These are phyloP conservation scores for Solanum clarkiae DNA, from an alignment of 257 asterid species.

Conservation along the genomic window DNA sequence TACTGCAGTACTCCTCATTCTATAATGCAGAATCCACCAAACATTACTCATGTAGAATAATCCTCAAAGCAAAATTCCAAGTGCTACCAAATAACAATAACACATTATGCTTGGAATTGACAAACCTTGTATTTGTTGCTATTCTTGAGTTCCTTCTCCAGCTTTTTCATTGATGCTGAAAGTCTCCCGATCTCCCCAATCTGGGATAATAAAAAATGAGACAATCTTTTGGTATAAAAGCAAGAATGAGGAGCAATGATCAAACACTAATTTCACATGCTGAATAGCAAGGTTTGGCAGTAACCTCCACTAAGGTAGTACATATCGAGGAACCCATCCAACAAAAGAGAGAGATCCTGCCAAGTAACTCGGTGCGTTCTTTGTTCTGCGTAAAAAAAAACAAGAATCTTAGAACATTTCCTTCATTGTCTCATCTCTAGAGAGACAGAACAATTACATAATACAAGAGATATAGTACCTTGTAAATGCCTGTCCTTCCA, in stretches of 20 bases:
- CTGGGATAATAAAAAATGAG: conserved; percentile 20
- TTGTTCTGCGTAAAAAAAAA: conserved; percentile 42
- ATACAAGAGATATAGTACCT: conserved; percentile 28
- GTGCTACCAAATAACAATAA: neutral
- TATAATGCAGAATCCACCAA: conserved; percentile 16
- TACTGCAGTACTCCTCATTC: conserved; percentile 53
- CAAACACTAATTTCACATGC: neutral
- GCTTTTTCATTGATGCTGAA: conserved; percentile 58
- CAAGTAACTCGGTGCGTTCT: conserved; percentile 65
- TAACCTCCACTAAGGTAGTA: conserved; percentile 72
- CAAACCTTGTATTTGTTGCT: conserved; percentile 59
- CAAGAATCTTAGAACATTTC: neutral
- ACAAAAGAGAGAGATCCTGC: conserved; percentile 81
- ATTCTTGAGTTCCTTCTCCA: conserved; percentile 65
- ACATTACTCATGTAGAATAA: neutral
- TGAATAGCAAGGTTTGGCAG: neutral
- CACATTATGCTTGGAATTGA: neutral
- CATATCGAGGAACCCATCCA: conserved; percentile 81
- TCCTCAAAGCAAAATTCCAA: neutral
- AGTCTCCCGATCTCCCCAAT: conserved; percentile 80
- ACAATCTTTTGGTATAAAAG: neutral
- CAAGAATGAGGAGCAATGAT: neutral
- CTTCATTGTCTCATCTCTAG: neutral
- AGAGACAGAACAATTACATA: neutral
- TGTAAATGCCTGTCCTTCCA: conserved; percentile 83